Conservation (phyloP, 148 eudicot species). For the Camellia granthamiana region DNA sequence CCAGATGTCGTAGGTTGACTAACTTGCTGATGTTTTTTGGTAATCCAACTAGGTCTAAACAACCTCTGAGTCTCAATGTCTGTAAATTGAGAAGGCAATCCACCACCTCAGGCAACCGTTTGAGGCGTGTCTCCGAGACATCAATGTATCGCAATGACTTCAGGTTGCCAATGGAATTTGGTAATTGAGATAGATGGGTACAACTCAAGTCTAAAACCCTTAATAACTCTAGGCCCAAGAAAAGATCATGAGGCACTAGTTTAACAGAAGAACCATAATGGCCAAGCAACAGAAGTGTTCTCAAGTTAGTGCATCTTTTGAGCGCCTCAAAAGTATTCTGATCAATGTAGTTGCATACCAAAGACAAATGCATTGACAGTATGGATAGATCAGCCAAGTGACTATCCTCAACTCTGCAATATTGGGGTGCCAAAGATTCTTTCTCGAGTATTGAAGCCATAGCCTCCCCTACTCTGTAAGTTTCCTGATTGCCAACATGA, state of each 20-base stretch:
- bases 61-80: constrained; percentile 29
- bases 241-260: constrained; percentile 23
- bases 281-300: constrained; percentile 16
- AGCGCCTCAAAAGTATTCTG: not conserved
- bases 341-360: not conserved
- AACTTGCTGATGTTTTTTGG: constrained; percentile 27
- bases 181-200: constrained; percentile 27
- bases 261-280: constrained; percentile 2
- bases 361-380: not conserved
- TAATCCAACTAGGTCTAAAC: constrained; percentile 15
- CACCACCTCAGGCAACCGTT: constrained; percentile 20
- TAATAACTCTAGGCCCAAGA: constrained; percentile 13
- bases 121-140: constrained; percentile 27
- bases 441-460: not conserved
- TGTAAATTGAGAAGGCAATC: constrained; percentile 12
- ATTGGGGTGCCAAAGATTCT: not conserved
- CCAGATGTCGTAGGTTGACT: constrained; percentile 26
- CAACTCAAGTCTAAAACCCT: constrained; percentile 26
- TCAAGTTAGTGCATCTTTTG: constrained; percentile 4
- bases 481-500: no score
- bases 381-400: not conserved
- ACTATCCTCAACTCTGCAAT: not conserved
- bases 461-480: not conserved
- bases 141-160: constrained; percentile 21
- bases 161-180: constrained; percentile 23